These are phyloP conservation scores for Diddensiella santjacobensis DNA, from an alignment of 805 yeast species.

Conservation along the genomic window DNA sequence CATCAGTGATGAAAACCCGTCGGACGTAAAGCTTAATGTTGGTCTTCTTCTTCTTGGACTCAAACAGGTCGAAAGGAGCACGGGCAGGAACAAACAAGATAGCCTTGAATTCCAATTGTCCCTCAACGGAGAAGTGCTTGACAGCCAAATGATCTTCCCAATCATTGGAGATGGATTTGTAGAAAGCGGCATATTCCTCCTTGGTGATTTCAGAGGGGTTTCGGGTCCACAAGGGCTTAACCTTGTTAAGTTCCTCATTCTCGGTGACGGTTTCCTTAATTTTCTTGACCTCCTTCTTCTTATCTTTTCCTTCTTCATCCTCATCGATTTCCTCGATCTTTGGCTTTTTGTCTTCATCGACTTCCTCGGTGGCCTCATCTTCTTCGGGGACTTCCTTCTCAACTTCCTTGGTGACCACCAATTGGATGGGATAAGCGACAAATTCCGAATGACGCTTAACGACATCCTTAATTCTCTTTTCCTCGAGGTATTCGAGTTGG, in stretches of 20 bases:
- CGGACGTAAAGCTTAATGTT: slow-evolving; percentile 98
- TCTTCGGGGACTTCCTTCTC: slow-evolving; percentile 94
- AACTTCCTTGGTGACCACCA: slow-evolving; percentile 96
- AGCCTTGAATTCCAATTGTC: slow-evolving; percentile 99
- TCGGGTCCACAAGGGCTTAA: slow-evolving; percentile 99
- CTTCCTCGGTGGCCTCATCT: slow-evolving; percentile 53
- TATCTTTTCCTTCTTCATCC: slow-evolving; percentile 65
- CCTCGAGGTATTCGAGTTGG: slow-evolving; percentile 98
- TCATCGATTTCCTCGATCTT: slow-evolving; percentile 73
- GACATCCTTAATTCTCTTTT: slow-evolving; percentile 98
- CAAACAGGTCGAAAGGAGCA: slow-evolving; percentile 98
- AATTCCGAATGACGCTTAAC: slow-evolving; percentile 99
- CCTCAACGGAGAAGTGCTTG: slow-evolving; percentile 99
- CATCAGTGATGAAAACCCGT: slow-evolving; percentile 99
- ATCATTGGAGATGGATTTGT: slow-evolving; percentile 98
- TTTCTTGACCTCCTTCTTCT: slow-evolving; percentile 79
- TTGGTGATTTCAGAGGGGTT: slow-evolving; percentile 95
- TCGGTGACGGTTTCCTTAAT: slow-evolving; percentile 91
- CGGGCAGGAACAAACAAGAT: slow-evolving; percentile 96
- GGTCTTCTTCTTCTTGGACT: slow-evolving; percentile 97
- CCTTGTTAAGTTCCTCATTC: slow-evolving; percentile 97
- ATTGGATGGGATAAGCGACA: slow-evolving; percentile 98
- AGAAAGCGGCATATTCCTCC: slow-evolving; percentile 98
- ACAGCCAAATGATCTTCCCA: slow-evolving; percentile 99
- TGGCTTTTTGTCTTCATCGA: slow-evolving; percentile 63